phyloP scores from a whole-genome alignment of 2,329 filamentous ascomycete genomes.

The Fusarium longipes region DNA sequence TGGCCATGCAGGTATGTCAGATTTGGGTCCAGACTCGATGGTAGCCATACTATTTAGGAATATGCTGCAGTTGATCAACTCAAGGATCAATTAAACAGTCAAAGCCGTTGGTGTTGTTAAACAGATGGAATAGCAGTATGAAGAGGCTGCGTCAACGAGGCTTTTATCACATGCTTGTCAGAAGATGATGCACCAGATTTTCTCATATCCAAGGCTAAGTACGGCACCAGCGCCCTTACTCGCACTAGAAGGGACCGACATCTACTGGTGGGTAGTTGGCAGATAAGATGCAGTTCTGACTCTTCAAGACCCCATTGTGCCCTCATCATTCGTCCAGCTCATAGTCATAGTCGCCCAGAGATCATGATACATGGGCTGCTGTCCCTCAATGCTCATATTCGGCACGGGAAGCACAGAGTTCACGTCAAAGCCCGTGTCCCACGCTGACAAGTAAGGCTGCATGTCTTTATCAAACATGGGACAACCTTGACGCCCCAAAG shows the following conservation, averaged over 20 bases:
- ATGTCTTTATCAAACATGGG: conserved; percentile 65
- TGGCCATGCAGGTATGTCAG: conserved; percentile 11
- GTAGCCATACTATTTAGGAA: neutral
- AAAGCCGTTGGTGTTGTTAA: neutral
- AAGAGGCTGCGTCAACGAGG: neutral
- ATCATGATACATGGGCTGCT: conserved; percentile 54
- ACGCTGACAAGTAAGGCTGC: conserved; percentile 58
- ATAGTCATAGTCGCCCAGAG: conserved; percentile 63
- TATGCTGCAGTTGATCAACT: neutral
- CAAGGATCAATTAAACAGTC: neutral
- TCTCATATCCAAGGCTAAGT: neutral
- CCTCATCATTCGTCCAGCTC: conserved; percentile 53
- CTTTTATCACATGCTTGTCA: conserved; percentile 17
- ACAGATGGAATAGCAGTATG: neutral
- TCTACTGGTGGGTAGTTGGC: neutral
- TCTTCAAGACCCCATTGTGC: conserved; percentile 8
- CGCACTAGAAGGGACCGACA: neutral
- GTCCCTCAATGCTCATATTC: conserved; percentile 15
- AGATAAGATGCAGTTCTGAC: neutral
- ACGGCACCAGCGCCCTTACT: neutral
- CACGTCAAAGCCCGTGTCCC: conserved; percentile 54
- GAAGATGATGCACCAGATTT: neutral
- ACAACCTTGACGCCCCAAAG: conserved; percentile 50
- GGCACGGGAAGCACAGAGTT: conserved; percentile 19
- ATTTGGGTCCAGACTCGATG: neutral